phyloP scores from a whole-genome alignment of 495 filamentous ascomycete species.

The Penicillium fimorum region DNA sequence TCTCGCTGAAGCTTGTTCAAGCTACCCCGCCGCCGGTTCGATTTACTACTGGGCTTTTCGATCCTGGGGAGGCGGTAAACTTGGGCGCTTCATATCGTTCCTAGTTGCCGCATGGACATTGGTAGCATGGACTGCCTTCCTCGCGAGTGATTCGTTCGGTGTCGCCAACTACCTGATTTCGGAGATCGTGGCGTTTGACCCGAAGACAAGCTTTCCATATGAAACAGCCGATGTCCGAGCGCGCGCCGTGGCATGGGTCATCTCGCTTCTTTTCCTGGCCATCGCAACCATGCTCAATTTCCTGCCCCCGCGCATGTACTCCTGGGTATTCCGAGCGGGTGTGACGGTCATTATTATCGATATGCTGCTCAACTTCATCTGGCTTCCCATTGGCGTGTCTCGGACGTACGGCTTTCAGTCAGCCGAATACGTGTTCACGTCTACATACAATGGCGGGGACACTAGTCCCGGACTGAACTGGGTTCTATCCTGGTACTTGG shows the following conservation, averaged over 20 bases:
- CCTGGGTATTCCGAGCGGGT: constrained; percentile 38
- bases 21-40: constrained; percentile 35
- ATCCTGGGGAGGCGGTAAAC: constrained; percentile 31
- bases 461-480: constrained; percentile 33
- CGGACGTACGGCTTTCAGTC: constrained; percentile 36
- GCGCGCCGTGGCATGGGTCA: constrained; percentile 33
- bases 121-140: constrained; percentile 37
- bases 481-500: constrained; percentile 37
- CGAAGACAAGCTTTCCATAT: constrained; percentile 31
- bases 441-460: constrained; percentile 34
- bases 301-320: constrained; percentile 33
- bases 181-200: constrained; percentile 33
- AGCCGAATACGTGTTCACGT: constrained; percentile 36
- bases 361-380: constrained; percentile 39
- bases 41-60: constrained; percentile 43
- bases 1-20: constrained; percentile 37
- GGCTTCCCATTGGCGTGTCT: constrained; percentile 36
- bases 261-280: constrained; percentile 33
- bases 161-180: constrained; percentile 38
- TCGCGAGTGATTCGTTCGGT: constrained; percentile 38
- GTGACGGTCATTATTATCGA: constrained; percentile 35
- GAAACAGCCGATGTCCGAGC: constrained; percentile 32
- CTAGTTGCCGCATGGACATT: constrained; percentile 38
- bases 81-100: constrained; percentile 35
- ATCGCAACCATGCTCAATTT: constrained; percentile 36